phyloP scores from a whole-genome alignment of 768 basidiomycete genomes.

The Xerocomellus chrysenteron region DNA sequence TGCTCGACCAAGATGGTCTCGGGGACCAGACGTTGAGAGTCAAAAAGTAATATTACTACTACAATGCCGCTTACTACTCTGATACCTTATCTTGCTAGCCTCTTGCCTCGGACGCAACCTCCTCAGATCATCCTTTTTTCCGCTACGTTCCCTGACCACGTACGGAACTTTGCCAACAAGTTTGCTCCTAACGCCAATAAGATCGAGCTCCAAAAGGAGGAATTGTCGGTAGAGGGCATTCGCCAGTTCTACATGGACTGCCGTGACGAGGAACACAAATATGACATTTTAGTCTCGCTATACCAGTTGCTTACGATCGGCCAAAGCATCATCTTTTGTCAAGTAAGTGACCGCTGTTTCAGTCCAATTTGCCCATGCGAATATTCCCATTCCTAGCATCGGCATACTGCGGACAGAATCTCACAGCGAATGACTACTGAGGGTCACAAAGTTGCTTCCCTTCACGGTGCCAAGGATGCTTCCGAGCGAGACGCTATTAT shows the following conservation, averaged over 20 bases:
- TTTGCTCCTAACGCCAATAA: slow-evolving; percentile 96
- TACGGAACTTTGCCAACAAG: slow-evolving; percentile 86
- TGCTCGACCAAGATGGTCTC: slow-evolving; percentile 92
- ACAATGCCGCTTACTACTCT: slow-evolving; percentile 5
- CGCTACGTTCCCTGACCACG: slow-evolving; percentile 94
- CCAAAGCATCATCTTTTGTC: slow-evolving; percentile 98
- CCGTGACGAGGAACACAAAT: slow-evolving; percentile 87
- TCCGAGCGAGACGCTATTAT: slow-evolving; percentile 88
- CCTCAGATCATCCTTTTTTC: slow-evolving; percentile 95
- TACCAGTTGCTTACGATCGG: slow-evolving; percentile 93
- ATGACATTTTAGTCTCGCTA: slow-evolving; percentile 87
- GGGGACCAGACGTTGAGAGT: slow-evolving; percentile 92
- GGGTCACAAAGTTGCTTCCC: slow-evolving; percentile 93
- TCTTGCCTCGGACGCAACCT: slow-evolving; percentile 53
- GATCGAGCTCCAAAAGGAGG: slow-evolving; percentile 92
- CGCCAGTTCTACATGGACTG: slow-evolving; percentile 99
- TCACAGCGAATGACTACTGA: slow-evolving; percentile 87
- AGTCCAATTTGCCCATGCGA: not conserved
- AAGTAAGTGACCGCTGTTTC: slow-evolving; percentile 47
- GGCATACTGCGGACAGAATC: slow-evolving; percentile 91
- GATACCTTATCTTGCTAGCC: slow-evolving; percentile 37
- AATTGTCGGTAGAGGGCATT: slow-evolving; percentile 91
- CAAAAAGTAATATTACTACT: slow-evolving; percentile 68
- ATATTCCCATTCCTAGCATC: slow-evolving; percentile 50
- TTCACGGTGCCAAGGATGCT: slow-evolving; percentile 93